These are phyloP conservation scores for Macrophomina pseudophaseolina DNA, from an alignment of 2,329 filamentous ascomycete species.

Conservation along the genomic window DNA sequence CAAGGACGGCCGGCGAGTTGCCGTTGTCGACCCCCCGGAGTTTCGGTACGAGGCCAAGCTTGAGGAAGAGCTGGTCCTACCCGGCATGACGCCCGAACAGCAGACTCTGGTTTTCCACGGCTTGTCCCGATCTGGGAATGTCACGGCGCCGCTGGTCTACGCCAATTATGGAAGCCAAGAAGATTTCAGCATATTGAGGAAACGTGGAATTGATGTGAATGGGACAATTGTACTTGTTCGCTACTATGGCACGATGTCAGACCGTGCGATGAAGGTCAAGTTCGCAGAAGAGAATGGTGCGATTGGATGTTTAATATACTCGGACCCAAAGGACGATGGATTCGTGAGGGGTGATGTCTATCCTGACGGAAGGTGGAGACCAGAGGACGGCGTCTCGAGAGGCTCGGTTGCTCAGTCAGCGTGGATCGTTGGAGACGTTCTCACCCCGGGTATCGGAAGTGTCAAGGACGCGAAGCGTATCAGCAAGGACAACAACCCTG, in stretches of 20 bases:
- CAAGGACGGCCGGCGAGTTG: constrained; percentile 75
- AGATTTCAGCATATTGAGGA: constrained; percentile 76
- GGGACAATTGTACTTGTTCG: constrained; percentile 85
- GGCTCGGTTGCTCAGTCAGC: constrained; percentile 80
- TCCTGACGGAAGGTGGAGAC: constrained; percentile 80
- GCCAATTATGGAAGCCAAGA: constrained; percentile 87
- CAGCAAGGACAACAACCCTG: constrained; percentile 70
- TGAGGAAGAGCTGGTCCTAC: constrained; percentile 71
- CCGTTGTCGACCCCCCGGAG: constrained; percentile 74
- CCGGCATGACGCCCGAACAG: constrained; percentile 54
- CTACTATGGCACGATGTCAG: constrained; percentile 74
- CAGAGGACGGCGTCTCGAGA: constrained; percentile 80
- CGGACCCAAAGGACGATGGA: constrained; percentile 84
- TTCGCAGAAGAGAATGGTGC: constrained; percentile 87
- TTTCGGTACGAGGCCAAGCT: constrained; percentile 78
- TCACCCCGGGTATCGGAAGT: constrained; percentile 86
- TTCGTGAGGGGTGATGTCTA: constrained; percentile 74
- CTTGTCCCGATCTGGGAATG: constrained; percentile 84
- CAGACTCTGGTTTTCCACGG: constrained; percentile 86
- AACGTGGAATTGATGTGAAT: constrained; percentile 73
- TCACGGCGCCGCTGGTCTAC: constrained; percentile 85
- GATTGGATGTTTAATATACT: constrained; percentile 88
- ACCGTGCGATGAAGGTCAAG: constrained; percentile 83
- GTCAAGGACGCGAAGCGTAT: constrained; percentile 69
- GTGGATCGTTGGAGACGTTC: constrained; percentile 86